Evolutionary conservation across 1,139 yeast genomes (phyloP).

Genomic region (Zhuliangozyma parablackwelliae): DNA sequence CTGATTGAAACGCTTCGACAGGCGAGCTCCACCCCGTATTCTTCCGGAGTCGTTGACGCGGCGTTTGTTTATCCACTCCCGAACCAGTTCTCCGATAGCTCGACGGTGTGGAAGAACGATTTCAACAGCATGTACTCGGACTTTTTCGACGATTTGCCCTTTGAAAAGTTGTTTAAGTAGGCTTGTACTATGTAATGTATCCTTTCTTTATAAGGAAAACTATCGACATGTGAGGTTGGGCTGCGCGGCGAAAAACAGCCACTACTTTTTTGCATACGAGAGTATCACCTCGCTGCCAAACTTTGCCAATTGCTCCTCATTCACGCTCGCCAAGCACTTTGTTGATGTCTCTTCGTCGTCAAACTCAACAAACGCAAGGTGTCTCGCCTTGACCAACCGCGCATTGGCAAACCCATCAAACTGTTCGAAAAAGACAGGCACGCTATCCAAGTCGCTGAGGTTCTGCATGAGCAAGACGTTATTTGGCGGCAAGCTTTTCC

Average conservation of each 20-base stretch:
- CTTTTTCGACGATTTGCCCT: conserved; percentile 22
- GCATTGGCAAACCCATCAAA: conserved; percentile 61
- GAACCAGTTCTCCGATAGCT: not conserved
- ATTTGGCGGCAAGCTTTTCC: conserved; percentile 57
- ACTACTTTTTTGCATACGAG: conserved; percentile 34
- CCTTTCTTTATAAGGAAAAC: too few species aligned
- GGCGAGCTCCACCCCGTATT: too few species aligned
- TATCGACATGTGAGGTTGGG: too few species aligned
- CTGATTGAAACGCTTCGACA: too few species aligned
- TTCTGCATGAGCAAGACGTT: conserved; percentile 66
- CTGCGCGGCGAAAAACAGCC: not conserved
- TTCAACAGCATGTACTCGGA: conserved; percentile 14
- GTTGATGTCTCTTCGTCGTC: conserved; percentile 40
- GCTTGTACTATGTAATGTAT: too few species aligned
- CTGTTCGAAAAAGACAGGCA: conserved; percentile 42
- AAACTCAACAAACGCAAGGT: conserved; percentile 80
- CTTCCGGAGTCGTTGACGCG: too few species aligned
- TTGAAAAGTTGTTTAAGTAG: conserved; percentile 11
- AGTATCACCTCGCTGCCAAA: conserved; percentile 24
- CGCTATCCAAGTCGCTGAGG: conserved; percentile 46
- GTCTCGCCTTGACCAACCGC: conserved; percentile 61
- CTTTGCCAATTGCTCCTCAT: conserved; percentile 6
- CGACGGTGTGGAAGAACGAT: conserved; percentile 1
- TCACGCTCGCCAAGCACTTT: conserved; percentile 16
- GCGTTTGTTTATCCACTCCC: too few species aligned